Evolutionary conservation across 257 asterid species (phyloP), one percentile per base, ranked within the genome.

Genomic region (Solanum virginianum): DNA sequence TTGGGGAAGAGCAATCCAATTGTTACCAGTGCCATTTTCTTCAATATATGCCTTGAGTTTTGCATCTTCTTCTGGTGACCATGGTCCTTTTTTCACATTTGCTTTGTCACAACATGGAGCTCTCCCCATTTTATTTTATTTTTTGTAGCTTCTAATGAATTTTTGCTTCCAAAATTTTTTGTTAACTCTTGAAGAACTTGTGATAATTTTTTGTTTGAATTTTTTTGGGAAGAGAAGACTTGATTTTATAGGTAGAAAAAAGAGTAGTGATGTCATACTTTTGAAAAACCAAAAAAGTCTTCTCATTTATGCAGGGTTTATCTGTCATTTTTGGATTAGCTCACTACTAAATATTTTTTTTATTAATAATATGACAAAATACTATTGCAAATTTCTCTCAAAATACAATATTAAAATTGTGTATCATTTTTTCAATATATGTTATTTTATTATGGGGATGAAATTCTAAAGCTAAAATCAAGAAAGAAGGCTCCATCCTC

Each of bases 1-100:
- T 86, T 91, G 98, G 65, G 99, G 99, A 85, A 96, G 99, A n/a
- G 99, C 98, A 85, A 96, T 93, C 99, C 99, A 96, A 74, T 96
- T 96, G 4, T 96, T 97, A 45, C 98, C 97, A 18, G 97, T 94
- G 55, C 99, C 98, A 62, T 89, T 75, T 53, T 86, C 90, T 47
- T 96, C 99, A 49, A 96, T 95, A 81, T 96, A 96, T 0, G 91
- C 94, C 87, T 96, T 96, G 86, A 96, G 98, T 74, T 84, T 93
- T 3, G 95, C 97, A 83, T 96, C 99, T 92, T 96, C 99, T 84
- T 96, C 99, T 39, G 98, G 97, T 17, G 98, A 90, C 99, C 99
- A 96, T 39, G 99, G 99, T 18, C 99, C 99, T 75, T 88, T 96
- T 90, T 96, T 96, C 87, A 96, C 99, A 56, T 91, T 94, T 14